Conservation (phyloP, 2,329 filamentous ascomycete genomes). For the Nemania sp. region DNA sequence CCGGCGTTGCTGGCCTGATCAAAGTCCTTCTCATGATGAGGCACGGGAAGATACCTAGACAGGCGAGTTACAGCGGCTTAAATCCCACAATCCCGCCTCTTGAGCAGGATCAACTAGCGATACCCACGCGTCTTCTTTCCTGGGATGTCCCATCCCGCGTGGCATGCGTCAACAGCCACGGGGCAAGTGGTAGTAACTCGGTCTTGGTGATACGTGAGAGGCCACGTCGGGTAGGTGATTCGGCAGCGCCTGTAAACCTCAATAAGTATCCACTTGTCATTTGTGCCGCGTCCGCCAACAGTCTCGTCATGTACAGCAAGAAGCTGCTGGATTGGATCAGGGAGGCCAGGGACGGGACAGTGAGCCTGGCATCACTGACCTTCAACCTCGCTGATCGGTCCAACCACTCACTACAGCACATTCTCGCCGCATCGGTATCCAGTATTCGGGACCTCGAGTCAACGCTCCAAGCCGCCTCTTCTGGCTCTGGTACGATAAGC, state of each 20-base stretch:
- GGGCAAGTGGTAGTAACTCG: constrained; percentile 23
- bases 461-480: neutral
- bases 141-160: constrained; percentile 10
- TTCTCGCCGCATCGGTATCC: neutral
- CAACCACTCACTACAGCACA: constrained; percentile 10
- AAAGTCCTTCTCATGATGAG: constrained; percentile 25
- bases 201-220: constrained; percentile 18
- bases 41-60: constrained; percentile 15
- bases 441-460: constrained; percentile 3
- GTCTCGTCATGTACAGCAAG: constrained; percentile 7
- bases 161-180: constrained; percentile 32
- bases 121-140: neutral
- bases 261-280: constrained; percentile 9
- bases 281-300: constrained; percentile 5
- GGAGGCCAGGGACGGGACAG: neutral
- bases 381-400: constrained; percentile 14
- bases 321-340: constrained; percentile 19
- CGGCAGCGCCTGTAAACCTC: neutral
- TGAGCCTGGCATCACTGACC: constrained; percentile 4
- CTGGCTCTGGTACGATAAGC: constrained; percentile 28
- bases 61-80: constrained; percentile 6
- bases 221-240: neutral
- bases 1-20: constrained; percentile 16
- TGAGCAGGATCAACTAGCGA: constrained; percentile 8
- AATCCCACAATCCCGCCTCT: constrained; percentile 18